Base-by-base conservation (phyloP, 768 basidiomycete species). In the Kockovaella imperatae region DNA sequence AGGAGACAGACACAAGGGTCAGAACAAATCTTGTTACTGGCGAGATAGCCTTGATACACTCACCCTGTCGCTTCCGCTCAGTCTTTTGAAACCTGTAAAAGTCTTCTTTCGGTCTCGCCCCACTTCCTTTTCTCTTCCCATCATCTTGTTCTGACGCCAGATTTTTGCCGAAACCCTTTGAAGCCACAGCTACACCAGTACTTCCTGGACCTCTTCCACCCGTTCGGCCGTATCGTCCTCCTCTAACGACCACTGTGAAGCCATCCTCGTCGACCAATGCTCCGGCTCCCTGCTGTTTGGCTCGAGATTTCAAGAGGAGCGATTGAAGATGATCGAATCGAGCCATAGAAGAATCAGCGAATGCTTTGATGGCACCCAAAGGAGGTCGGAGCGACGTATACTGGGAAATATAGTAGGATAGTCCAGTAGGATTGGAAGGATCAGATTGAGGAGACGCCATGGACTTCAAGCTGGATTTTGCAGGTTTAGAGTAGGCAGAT, bases 191-290 rank as follows among this genome's bases (percentile, higher is more conserved):
- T 15, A 81, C 78, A 2, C 87, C 88, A 5, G 86, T 73, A 21
- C 53, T 40, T 1, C 75, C 75, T 29, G 79, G 76, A 0, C 87
- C 88, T 13, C 88, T 87, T 24, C 89, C 89, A 4, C 89, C 74
- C 1, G 86, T 86, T 64, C 87, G 77, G 4, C 90, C 89, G 59
- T 90, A 90, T 18, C 84, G 83, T 11, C 90, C 90, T 4, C 88
- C 87, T 30, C 90, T 78, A n/a, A 83, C 86, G 29, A 96, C 90
- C 11, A 96, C 79, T 10, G 88, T 93, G 69, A 93, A 96, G 2
- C 90, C 90, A 53, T 96, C 90, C 51, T 86, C 88, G 67, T 96
- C 90, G 35, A 93, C 85, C 47, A 93, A 77, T 5, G 85, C 87
- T 61, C 88, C 87, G 18, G 87, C 86, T 65, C 87, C 66, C 14